Base-by-base conservation (phyloP, 768 basidiomycete genomes). In the Naganishia friedmannii region DNA sequence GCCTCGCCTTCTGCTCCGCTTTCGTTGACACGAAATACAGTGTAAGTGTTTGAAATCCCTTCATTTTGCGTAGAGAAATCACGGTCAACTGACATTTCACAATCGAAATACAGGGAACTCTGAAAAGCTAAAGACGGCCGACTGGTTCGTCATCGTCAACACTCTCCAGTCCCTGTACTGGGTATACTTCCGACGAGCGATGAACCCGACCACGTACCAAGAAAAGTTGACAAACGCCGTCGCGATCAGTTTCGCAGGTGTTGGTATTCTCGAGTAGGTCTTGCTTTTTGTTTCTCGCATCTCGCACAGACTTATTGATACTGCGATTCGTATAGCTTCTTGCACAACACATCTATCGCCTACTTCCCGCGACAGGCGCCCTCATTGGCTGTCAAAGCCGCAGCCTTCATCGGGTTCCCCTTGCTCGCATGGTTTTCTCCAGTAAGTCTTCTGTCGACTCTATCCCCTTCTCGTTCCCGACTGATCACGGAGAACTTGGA, bases 161-260 rank as follows among this genome's bases (percentile, higher is more conserved):
- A 75, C 76, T 55, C 46, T 77, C 8, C 73, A 74, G 15, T 75
- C 77, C 67, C 65, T 76, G 13, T 78, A 78, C 70, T 79, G 77
- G 74, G 70, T 75, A 26, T 74, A 75, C 69, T 65, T 68, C 55
- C 63, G 74, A 21, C 71, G 77, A 9, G 70, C 77, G 51, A 55
- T 51, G 12, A 29, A 53, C 5, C 76, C 77, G 4, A 72, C 56
- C 3, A 77, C 74, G 12, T 77, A 76, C 53, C 76, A 80, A 55
- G 65, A 75, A 31, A 73, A 76, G 66, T 66, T 77, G 63, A 78
- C 77, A 68, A 78, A 77, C 68, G 68, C 74, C 28, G 67, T 76
- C 51, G 74, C 73, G 28, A 75, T 77, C 70, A 78, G 77, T 26
- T 79, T 79, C 68, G 77, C 78, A 15, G 78, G 78, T 29, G 72